A percentile compares a stretch with the other conserved stretches of the same genome.
These are phyloP conservation scores for Calonectria honghensis DNA, from an alignment of 2,329 filamentous ascomycete species.

Conservation along the genomic window DNA sequence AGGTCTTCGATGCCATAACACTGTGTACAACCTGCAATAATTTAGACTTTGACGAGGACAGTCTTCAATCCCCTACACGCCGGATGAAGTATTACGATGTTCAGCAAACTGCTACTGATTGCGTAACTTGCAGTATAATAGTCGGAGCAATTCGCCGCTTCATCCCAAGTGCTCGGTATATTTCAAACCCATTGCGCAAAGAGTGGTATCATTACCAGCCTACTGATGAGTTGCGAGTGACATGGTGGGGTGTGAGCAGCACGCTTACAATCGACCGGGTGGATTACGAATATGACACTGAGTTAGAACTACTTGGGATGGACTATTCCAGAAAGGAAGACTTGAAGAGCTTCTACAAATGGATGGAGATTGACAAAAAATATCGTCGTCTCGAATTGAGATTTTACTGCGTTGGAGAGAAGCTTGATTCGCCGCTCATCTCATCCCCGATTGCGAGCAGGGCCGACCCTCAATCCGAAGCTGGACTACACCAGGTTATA, in stretches of 20 bases:
- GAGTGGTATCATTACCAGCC: background rate
- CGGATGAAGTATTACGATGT: background rate
- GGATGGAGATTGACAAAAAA: background rate
- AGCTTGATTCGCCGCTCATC: conserved; percentile 5
- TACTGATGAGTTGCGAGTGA: background rate
- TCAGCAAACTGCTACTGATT: background rate
- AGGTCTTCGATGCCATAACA: no score
- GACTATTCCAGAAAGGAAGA: no score
- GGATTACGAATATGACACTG: no score
- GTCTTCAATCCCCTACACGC: background rate
- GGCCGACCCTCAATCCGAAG: conserved; percentile 34
- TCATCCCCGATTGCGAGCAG: conserved; percentile 27
- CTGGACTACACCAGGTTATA: conserved; percentile 29
- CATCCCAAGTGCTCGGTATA: background rate
- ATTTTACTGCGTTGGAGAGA: conserved; percentile 28
- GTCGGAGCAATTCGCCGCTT: background rate
- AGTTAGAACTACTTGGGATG: no score
- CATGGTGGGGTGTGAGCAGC: background rate
- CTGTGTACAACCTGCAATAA: background rate
- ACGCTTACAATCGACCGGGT: no score
- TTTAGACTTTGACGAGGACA: background rate
- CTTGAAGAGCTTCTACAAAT: background rate
- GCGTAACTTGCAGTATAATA: background rate
- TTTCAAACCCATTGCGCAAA: background rate
- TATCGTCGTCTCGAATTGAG: no score